A percentile compares a stretch with the other conserved stretches of the same genome.
These are phyloP conservation scores for Boletus pseudo-olivaceus DNA, from an alignment of 768 basidiomycete genomes.

Conservation along the genomic window DNA sequence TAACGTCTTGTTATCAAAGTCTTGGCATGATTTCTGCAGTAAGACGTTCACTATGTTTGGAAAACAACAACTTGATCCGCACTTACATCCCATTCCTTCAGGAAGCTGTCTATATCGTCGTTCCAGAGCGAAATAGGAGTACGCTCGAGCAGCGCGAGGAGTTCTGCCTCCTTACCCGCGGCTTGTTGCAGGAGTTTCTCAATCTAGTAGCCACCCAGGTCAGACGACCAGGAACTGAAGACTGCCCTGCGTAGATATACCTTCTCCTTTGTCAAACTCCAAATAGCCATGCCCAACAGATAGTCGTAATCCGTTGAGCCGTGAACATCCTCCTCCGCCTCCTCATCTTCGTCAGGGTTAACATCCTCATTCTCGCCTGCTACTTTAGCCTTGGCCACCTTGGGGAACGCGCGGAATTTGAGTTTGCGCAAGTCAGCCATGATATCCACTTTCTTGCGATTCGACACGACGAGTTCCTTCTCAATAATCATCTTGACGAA, in stretches of 20 bases:
- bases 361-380: slow-evolving; percentile 62
- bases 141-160: slow-evolving; percentile 71
- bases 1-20: slow-evolving; percentile 42
- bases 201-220: slow-evolving; percentile 48
- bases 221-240: neutral
- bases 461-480: slow-evolving; percentile 75
- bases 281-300: slow-evolving; percentile 91
- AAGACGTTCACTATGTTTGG: slow-evolving; percentile 1
- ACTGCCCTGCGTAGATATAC: slow-evolving; percentile 33
- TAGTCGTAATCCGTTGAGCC: slow-evolving; percentile 81
- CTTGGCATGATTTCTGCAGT: slow-evolving; percentile 37
- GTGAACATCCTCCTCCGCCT: slow-evolving; percentile 40
- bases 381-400: slow-evolving; percentile 62
- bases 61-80: neutral
- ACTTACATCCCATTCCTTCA: slow-evolving; percentile 81
- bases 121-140: slow-evolving; percentile 88
- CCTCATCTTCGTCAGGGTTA: slow-evolving; percentile 48
- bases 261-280: slow-evolving; percentile 92
- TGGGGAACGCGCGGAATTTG: slow-evolving; percentile 92
- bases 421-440: slow-evolving; percentile 77
- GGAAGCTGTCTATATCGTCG: slow-evolving; percentile 78
- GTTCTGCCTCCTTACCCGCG: slow-evolving; percentile 76
- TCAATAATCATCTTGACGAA: slow-evolving; percentile 96
- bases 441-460: slow-evolving; percentile 86
- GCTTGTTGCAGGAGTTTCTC: slow-evolving; percentile 80